A percentile compares a stretch with the other conserved stretches of the same genome.
phyloP scores from a whole-genome alignment of 2,329 filamentous ascomycete genomes.

The Aspergillus carbonarius region DNA sequence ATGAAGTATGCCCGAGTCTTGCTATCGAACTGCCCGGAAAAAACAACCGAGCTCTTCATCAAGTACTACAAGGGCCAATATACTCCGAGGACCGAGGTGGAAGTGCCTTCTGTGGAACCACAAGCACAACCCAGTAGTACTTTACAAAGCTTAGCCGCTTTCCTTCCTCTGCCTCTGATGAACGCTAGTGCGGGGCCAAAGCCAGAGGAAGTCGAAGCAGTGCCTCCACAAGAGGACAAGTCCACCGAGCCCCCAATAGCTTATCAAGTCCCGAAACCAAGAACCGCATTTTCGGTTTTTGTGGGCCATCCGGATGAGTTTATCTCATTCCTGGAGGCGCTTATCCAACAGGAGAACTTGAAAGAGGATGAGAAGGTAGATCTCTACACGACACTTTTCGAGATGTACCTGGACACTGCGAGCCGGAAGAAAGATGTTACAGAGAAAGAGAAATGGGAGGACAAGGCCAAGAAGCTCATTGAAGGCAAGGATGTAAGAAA shows the following conservation, averaged over 20 bases:
- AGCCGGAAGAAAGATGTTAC: conserved; percentile 65
- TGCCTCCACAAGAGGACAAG: conserved; percentile 24
- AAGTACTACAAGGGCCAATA: conserved; percentile 92
- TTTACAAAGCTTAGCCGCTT: conserved; percentile 79
- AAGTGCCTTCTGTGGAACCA: conserved; percentile 46
- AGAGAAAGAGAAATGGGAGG: conserved; percentile 79
- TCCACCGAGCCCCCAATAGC: conserved; percentile 47
- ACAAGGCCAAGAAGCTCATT: conserved; percentile 85
- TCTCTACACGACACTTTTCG: conserved; percentile 91
- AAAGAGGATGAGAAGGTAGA: conserved; percentile 75
- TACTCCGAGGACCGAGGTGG: conserved; percentile 65
- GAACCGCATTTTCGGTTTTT: conserved; percentile 92
- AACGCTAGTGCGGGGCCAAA: conserved; percentile 57
- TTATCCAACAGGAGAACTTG: conserved; percentile 70
- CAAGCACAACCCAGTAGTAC: conserved; percentile 63
- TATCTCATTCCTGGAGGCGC: conserved; percentile 87
- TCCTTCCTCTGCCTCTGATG: conserved; percentile 85
- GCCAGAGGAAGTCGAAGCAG: conserved; percentile 26
- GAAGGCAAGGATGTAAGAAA: conserved; percentile 66
- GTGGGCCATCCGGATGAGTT: conserved; percentile 93
- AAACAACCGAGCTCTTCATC: conserved; percentile 84
- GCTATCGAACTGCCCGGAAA: conserved; percentile 77
- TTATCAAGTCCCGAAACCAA: conserved; percentile 78
- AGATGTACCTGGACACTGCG: conserved; percentile 95
- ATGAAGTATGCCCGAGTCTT: conserved; percentile 95